These are phyloP conservation scores for Hippophae rhamnoides DNA, from an alignment of 306 rosid species.

Conservation along the genomic window DNA sequence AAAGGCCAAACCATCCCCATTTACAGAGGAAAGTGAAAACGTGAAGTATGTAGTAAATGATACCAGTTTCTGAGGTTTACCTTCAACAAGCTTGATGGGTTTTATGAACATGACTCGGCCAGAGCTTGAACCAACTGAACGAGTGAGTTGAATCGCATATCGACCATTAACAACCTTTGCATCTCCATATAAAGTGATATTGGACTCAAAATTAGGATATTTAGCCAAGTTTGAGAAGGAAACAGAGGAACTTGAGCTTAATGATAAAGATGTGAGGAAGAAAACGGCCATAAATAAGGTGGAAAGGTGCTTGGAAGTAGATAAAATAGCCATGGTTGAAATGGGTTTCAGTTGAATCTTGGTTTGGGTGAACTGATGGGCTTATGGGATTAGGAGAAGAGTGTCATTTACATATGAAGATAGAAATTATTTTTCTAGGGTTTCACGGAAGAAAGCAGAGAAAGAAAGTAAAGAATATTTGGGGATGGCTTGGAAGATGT, in stretches of 20 bases:
- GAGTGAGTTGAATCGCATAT: constrained; percentile 46
- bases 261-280: constrained; percentile 34
- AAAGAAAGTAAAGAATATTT: constrained; percentile 56
- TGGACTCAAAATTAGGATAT: constrained; percentile 44
- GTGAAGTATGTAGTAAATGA: constrained; percentile 70
- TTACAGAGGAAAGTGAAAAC: constrained; percentile 40
- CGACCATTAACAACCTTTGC: constrained; percentile 51
- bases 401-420: constrained; percentile 38
- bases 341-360: constrained; percentile 42
- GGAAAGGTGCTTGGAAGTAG: constrained; percentile 25
- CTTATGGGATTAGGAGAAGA: constrained; percentile 28
- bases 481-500: constrained; percentile 57
- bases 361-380: constrained; percentile 12
- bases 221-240: constrained; percentile 47
- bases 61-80: constrained; percentile 39
- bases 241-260: constrained; percentile 39
- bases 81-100: constrained; percentile 55
- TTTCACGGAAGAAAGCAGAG: constrained; percentile 41
- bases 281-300: constrained; percentile 33
- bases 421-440: constrained; percentile 43
- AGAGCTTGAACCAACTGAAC: constrained; percentile 28
- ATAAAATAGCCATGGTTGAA: constrained; percentile 52
- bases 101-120: constrained; percentile 56
- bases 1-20: constrained; percentile 61
- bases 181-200: constrained; percentile 51